Evolutionary conservation across 345 rosid species (phyloP), one percentile per base, ranked within the genome.

Genomic region (Lenwebbia sp.): DNA sequence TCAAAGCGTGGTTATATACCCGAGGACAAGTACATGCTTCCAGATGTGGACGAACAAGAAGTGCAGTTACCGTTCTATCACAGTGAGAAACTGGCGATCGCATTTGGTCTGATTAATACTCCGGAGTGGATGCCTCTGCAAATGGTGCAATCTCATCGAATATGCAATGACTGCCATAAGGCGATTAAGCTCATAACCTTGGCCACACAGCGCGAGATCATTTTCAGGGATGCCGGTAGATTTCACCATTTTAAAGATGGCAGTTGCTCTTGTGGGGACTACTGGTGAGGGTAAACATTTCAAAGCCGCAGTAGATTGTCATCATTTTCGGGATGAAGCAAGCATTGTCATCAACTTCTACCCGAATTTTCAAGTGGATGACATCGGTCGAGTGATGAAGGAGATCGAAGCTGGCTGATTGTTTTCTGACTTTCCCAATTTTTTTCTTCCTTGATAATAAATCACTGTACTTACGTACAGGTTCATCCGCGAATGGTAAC

Each of bases 221-320:
- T 94, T 10, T 91, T 95, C 76, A 96, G 94, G 87, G 99, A 95
- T 88, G 94, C 91, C 26, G 91, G 96, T 85, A 91, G 98, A 88
- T 96, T 96, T 81, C 98, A 94, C 86, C 96, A 93, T 90, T 94
- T 96, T 86, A 92, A 90, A 89, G 88, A 93, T 82, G 98, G 99
- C 23, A 86, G 85, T 50, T 96, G 98, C 91, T 95, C 98, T 86
- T 96, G 98, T 86, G 95, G 97, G 85, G 98, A 92, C 86, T 96
- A 96, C 85, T 96, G 99, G 99, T 95, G 93, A 96, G 5, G 81
- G 81, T 70, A 70, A 70, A 70, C 13, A 70, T 19, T 70, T 70
- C 13, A 10, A 70, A 19, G 81, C 47, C 26, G 81, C 26, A 0
- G 81, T 41, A 9, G 54, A 3, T 44, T 84, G 14, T 44, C n/a